A percentile compares a stretch with the other conserved stretches of the same genome.
phyloP scores from a whole-genome alignment of 148 eudicot genomes.

The Cornus controversa region DNA sequence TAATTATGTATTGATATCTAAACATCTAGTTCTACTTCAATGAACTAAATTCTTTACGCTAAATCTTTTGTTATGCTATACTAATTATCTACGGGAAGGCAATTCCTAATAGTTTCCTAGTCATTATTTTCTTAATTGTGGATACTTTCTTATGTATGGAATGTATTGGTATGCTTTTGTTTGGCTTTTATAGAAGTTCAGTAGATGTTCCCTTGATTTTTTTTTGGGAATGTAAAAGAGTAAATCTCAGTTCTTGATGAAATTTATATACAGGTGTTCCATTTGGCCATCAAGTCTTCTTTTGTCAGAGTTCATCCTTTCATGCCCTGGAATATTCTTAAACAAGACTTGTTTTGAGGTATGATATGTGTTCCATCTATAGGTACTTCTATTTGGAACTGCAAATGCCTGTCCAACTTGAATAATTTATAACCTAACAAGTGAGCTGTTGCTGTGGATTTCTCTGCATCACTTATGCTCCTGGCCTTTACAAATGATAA shows the following conservation, averaged over 20 bases:
- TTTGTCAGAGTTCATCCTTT: slow-evolving; percentile 90
- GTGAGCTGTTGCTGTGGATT: not conserved
- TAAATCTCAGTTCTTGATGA: not conserved
- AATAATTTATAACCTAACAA: not conserved
- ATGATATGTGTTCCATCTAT: slow-evolving; percentile 16
- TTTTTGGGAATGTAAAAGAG: slow-evolving; percentile 7
- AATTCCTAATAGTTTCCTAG: not conserved
- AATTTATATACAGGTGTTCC: slow-evolving; percentile 58
- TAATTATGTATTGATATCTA: not conserved
- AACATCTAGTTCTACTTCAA: not conserved
- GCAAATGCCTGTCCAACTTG: not conserved
- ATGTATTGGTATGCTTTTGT: not conserved
- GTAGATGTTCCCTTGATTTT: not conserved
- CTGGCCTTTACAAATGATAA: not conserved
- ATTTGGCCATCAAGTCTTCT: slow-evolving; percentile 96
- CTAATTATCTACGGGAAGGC: not conserved
- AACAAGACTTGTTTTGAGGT: slow-evolving; percentile 88
- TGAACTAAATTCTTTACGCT: no score
- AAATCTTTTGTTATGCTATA: no score
- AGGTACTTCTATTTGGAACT: slow-evolving; percentile 1
- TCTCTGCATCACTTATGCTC: not conserved
- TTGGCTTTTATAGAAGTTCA: not conserved
- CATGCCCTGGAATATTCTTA: slow-evolving; percentile 66
- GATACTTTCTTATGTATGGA: not conserved
- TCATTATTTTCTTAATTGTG: not conserved